phyloP scores from a whole-genome alignment of 2,329 filamentous ascomycete genomes.

The Pyrenophora graminea region DNA sequence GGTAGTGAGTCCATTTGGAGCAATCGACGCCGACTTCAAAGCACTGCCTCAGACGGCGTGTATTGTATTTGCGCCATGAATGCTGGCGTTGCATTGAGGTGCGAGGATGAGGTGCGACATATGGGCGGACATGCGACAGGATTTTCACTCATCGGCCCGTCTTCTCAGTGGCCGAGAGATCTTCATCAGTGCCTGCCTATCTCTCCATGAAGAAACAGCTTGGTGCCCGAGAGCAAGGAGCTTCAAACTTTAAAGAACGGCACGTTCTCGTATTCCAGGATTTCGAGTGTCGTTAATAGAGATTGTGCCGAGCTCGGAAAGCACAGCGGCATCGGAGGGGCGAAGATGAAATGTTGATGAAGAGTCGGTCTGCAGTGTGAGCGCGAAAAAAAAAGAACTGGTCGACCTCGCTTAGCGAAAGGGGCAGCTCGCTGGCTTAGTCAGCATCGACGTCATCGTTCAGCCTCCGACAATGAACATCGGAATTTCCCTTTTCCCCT shows the following conservation, averaged over 20 bases:
- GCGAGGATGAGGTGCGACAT: neutral
- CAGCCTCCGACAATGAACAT: too few relatives aligned
- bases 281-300: neutral
- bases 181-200: slow-evolving; percentile 22
- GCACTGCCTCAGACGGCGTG: slow-evolving; percentile 2
- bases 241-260: slow-evolving; percentile 26
- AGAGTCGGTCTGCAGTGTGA: slow-evolving; percentile 7
- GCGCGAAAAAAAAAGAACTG: slow-evolving; percentile 11
- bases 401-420: slow-evolving; percentile 10
- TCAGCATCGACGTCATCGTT: slow-evolving; percentile 11
- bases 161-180: slow-evolving; percentile 11
- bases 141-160: slow-evolving; percentile 7
- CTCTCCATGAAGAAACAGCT: slow-evolving; percentile 16
- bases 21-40: neutral
- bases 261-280: neutral
- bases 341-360: slow-evolving; percentile 3
- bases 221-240: slow-evolving; percentile 34
- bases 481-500: too few relatives aligned
- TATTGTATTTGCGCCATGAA: slow-evolving; percentile 2
- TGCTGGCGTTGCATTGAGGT: slow-evolving; percentile 8
- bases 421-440: slow-evolving; percentile 12
- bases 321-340: slow-evolving; percentile 1
- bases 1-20: neutral
- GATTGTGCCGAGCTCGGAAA: slow-evolving; percentile 1
- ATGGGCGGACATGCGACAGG: slow-evolving; percentile 1